Evolutionary conservation across 345 rosid genomes (phyloP).

Genomic region (Lumnitzera racemosa): DNA sequence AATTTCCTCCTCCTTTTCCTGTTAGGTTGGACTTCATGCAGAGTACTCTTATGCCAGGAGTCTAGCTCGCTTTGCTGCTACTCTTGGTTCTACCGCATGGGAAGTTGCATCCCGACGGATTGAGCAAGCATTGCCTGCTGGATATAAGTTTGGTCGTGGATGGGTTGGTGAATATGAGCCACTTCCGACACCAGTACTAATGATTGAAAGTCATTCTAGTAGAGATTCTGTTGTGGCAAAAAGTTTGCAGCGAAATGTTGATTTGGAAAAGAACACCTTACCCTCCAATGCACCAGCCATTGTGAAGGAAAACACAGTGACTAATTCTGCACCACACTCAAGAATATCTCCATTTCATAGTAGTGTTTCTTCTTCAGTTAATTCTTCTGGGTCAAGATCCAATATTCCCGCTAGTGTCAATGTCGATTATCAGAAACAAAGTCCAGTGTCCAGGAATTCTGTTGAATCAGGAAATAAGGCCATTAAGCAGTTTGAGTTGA

Average conservation of each 20-base stretch:
- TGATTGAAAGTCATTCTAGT: conserved; percentile 33
- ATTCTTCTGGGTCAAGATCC: conserved; percentile 26
- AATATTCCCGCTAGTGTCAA: conserved; percentile 15
- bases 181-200: conserved; percentile 70
- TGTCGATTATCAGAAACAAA: conserved; percentile 26
- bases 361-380: conserved; percentile 21
- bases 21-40: conserved; percentile 83
- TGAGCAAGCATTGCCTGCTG: conserved; percentile 62
- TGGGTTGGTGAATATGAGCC: conserved; percentile 95
- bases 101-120: conserved; percentile 71
- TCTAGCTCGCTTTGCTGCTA: conserved; percentile 78
- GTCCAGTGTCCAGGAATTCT: conserved; percentile 24
- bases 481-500: conserved; percentile 67
- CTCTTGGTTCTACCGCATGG: conserved; percentile 84
- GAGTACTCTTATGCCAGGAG: conserved; percentile 81
- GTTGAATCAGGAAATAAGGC: conserved; percentile 40
- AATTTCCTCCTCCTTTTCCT: conserved; percentile 5
- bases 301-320: conserved; percentile 20
- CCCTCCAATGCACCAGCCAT: conserved; percentile 27
- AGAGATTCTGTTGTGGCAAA: conserved; percentile 31
- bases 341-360: conserved; percentile 30
- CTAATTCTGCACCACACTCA: conserved; percentile 25
- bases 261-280: conserved; percentile 20
- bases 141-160: conserved; percentile 70
- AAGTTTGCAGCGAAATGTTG: conserved; percentile 26